Percentiles rank a stretch among this genome's conserved stretches.
phyloP scores from a whole-genome alignment of 495 filamentous ascomycete species.

The Aspergillus ellipticus region DNA sequence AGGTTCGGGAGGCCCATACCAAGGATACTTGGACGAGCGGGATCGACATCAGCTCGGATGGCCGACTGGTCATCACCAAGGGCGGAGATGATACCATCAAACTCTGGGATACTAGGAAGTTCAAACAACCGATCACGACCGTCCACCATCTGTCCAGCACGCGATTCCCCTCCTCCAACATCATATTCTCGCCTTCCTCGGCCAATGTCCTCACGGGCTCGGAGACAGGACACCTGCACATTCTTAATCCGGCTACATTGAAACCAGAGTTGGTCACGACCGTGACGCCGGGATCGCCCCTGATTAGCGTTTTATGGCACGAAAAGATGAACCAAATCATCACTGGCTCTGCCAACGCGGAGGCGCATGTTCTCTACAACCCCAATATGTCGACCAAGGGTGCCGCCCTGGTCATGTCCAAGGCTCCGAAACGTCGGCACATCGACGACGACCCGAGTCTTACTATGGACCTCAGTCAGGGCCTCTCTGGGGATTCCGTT shows the following conservation, averaged over 20 bases:
- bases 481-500: slow-evolving; percentile 79
- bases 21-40: slow-evolving; percentile 88
- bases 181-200: slow-evolving; percentile 80
- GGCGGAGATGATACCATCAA: slow-evolving; percentile 87
- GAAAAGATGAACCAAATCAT: slow-evolving; percentile 93
- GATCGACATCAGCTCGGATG: slow-evolving; percentile 87
- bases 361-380: slow-evolving; percentile 87
- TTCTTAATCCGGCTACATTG: slow-evolving; percentile 87
- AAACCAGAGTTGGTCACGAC: slow-evolving; percentile 78
- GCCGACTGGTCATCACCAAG: slow-evolving; percentile 79
- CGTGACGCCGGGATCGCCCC: slow-evolving; percentile 74
- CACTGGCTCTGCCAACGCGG: slow-evolving; percentile 85
- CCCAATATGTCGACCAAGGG: slow-evolving; percentile 75
- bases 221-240: slow-evolving; percentile 79
- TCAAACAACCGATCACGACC: slow-evolving; percentile 79
- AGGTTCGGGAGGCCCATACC: slow-evolving; percentile 80
- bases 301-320: slow-evolving; percentile 89
- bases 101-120: slow-evolving; percentile 95
- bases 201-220: slow-evolving; percentile 87
- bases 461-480: slow-evolving; percentile 74
- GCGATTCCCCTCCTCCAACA: slow-evolving; percentile 78
- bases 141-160: slow-evolving; percentile 80
- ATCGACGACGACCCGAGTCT: slow-evolving; percentile 86
- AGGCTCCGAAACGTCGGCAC: slow-evolving; percentile 89
- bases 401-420: slow-evolving; percentile 84